These are phyloP conservation scores for Arthroderma uncinatum DNA, from an alignment of 2,329 filamentous ascomycete genomes.

Conservation along the genomic window DNA sequence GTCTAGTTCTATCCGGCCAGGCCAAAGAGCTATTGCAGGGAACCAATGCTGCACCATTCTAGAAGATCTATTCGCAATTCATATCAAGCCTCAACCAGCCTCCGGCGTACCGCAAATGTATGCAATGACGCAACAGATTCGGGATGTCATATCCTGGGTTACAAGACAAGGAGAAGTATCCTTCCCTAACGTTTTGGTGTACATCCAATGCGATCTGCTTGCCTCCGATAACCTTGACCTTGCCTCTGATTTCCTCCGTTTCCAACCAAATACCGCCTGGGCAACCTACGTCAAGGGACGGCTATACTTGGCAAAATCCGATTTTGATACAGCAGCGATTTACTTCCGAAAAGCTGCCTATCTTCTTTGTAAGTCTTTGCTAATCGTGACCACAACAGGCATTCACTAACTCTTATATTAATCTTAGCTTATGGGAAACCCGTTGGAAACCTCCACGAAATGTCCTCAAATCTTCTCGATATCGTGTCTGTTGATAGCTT, in stretches of 20 bases:
- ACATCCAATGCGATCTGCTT: slow-evolving; percentile 58
- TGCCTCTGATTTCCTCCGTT: slow-evolving; percentile 55
- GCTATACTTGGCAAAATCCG: slow-evolving; percentile 59
- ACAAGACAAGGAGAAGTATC: slow-evolving; percentile 44
- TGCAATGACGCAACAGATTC: slow-evolving; percentile 33
- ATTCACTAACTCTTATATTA: slow-evolving; percentile 8
- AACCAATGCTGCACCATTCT: slow-evolving; percentile 28
- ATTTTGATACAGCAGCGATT: slow-evolving; percentile 60
- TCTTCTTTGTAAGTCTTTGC: slow-evolving; percentile 58
- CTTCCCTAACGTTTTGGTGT: slow-evolving; percentile 51
- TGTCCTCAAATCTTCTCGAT: slow-evolving; percentile 55
- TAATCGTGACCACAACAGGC: background rate
- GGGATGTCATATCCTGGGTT: slow-evolving; percentile 36
- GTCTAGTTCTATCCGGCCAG: slow-evolving; percentile 20
- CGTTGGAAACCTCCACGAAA: slow-evolving; percentile 34
- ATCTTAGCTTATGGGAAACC: slow-evolving; percentile 34
- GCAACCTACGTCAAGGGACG: slow-evolving; percentile 72
- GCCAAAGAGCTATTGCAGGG: slow-evolving; percentile 10
- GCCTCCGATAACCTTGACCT: slow-evolving; percentile 55
- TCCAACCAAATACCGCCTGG: slow-evolving; percentile 50
- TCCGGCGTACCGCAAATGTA: slow-evolving; percentile 33
- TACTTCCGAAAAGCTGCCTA: slow-evolving; percentile 76
- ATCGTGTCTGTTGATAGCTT: slow-evolving; percentile 59
- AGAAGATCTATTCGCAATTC: slow-evolving; percentile 35
- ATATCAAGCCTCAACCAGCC: slow-evolving; percentile 34